These are phyloP conservation scores for Hygrocybe coccinea DNA, from an alignment of 768 basidiomycete genomes.

Conservation along the genomic window DNA sequence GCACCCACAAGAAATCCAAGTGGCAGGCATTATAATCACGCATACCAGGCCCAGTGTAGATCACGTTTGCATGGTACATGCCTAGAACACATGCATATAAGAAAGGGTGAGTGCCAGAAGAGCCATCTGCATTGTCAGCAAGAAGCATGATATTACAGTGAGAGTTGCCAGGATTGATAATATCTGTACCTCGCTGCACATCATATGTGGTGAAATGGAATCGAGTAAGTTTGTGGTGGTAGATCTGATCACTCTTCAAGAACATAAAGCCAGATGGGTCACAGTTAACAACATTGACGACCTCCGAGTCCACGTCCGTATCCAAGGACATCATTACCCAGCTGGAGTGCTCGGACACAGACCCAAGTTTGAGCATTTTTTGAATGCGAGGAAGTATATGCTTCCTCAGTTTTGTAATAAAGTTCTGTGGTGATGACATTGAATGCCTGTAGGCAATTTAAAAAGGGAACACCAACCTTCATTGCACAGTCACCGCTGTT, in stretches of 20 bases:
- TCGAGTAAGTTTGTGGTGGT: slow-evolving; percentile 22
- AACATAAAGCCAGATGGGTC: slow-evolving; percentile 13
- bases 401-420: slow-evolving; percentile 19
- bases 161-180: slow-evolving; percentile 27
- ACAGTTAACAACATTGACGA: slow-evolving; percentile 14
- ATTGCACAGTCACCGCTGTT: slow-evolving; percentile 11
- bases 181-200: slow-evolving; percentile 33
- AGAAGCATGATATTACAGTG: slow-evolving; percentile 27
- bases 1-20: slow-evolving; percentile 12
- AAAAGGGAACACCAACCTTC: slow-evolving; percentile 3
- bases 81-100: slow-evolving; percentile 28
- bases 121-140: slow-evolving; percentile 11
- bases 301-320: slow-evolving; percentile 4
- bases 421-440: slow-evolving; percentile 7
- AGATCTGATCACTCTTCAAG: slow-evolving; percentile 11
- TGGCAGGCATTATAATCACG: slow-evolving; percentile 13
- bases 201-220: slow-evolving; percentile 40
- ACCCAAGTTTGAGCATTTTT: neutral
- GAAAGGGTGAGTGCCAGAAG: slow-evolving; percentile 16
- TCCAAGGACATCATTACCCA: slow-evolving; percentile 1
- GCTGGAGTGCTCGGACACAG: neutral
- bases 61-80: slow-evolving; percentile 24
- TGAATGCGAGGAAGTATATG: slow-evolving; percentile 16
- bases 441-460: neutral
- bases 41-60: slow-evolving; percentile 7